These are phyloP conservation scores for Lodderomyces elongisporus DNA, from an alignment of 1,139 yeast species.

Conservation along the genomic window DNA sequence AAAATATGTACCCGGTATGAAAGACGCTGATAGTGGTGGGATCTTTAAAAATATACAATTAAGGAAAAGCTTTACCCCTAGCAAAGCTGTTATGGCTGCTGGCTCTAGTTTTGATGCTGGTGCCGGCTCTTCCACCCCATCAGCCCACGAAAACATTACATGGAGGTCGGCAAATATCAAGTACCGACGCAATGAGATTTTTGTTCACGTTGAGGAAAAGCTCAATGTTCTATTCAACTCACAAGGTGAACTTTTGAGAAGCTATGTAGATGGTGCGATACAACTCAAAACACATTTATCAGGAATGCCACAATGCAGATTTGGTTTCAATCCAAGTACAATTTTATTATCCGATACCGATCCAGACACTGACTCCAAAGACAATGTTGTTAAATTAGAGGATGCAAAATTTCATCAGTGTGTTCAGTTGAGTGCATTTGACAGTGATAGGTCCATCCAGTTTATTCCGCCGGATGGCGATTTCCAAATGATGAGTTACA, in stretches of 20 bases:
- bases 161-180: constrained; percentile 76
- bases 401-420: constrained; percentile 91
- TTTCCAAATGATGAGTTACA: constrained; percentile 80
- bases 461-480: constrained; percentile 94
- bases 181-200: constrained; percentile 78
- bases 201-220: constrained; percentile 70
- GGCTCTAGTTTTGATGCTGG: background rate
- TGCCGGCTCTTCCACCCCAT: background rate
- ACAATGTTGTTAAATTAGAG: constrained; percentile 53
- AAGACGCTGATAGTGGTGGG: constrained; percentile 18
- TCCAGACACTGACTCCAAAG: constrained; percentile 13
- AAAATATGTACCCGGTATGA: constrained; percentile 18
- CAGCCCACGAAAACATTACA: constrained; percentile 23
- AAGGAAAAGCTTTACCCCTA: constrained; percentile 11
- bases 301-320: constrained; percentile 68
- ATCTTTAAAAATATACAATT: constrained; percentile 17
- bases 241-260: constrained; percentile 56
- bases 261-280: constrained; percentile 76
- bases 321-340: constrained; percentile 53
- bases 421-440: constrained; percentile 77
- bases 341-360: constrained; percentile 12
- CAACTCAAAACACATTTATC: constrained; percentile 67
- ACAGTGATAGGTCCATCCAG: constrained; percentile 72
- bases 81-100: constrained; percentile 6
- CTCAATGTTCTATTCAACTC: constrained; percentile 63